These are phyloP conservation scores for Claviceps spartinae DNA, from an alignment of 2,329 filamentous ascomycete species.

Conservation along the genomic window DNA sequence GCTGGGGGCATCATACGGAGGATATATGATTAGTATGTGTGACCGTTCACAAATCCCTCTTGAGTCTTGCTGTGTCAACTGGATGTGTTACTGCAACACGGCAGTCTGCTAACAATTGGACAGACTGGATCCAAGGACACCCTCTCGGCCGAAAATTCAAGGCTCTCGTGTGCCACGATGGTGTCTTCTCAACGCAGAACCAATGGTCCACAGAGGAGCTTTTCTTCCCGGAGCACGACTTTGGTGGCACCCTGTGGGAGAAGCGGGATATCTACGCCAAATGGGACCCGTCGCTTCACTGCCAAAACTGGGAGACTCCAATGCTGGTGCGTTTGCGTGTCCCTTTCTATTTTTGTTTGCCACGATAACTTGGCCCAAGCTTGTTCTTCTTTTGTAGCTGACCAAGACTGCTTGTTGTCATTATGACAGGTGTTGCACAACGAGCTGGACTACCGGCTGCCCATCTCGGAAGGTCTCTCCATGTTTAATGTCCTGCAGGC, in stretches of 20 bases:
- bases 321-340: constrained; percentile 46
- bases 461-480: constrained; percentile 70
- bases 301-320: constrained; percentile 68
- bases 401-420: not conserved
- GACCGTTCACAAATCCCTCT: not conserved
- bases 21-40: constrained; percentile 56
- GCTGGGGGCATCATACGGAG: constrained; percentile 61
- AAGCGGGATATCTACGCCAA: constrained; percentile 50
- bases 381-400: not conserved
- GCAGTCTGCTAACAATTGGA: constrained; percentile 12
- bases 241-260: constrained; percentile 48
- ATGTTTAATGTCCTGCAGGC: constrained; percentile 79
- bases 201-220: constrained; percentile 54
- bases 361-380: no score
- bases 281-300: constrained; percentile 54
- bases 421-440: constrained; percentile 55
- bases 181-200: constrained; percentile 60
- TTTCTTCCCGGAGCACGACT: constrained; percentile 58
- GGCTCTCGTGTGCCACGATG: constrained; percentile 78
- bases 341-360: not conserved
- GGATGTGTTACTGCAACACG: not conserved
- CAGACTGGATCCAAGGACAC: constrained; percentile 82
- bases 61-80: no score
- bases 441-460: constrained; percentile 77
- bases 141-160: constrained; percentile 72